Percentiles rank a stretch among this genome's conserved stretches.
Conservation (phyloP, 2,329 filamentous ascomycete species). For the Clonostachys chloroleuca region DNA sequence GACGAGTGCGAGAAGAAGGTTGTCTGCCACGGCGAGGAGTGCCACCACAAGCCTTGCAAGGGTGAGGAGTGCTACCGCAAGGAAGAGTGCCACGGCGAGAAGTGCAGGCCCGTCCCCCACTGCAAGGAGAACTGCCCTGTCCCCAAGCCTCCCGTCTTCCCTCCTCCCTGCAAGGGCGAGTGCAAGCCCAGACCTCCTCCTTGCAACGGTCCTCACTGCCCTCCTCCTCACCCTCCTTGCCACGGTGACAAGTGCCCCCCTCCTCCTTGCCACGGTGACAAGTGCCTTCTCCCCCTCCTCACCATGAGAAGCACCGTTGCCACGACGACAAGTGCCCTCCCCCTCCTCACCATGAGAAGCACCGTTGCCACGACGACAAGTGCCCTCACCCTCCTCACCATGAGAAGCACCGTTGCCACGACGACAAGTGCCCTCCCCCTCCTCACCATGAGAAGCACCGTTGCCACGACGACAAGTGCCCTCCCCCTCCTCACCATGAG, state of each 20-base stretch:
- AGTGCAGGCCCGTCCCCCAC: conserved; percentile 14
- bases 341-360: background rate
- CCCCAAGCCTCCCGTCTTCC: conserved; percentile 4
- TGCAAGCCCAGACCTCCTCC: conserved; percentile 1
- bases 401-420: no score
- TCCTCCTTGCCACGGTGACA: background rate
- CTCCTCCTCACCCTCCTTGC: background rate
- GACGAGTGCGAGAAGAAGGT: conserved; percentile 20
- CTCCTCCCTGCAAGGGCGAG: conserved; percentile 2
- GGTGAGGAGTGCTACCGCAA: conserved; percentile 20
- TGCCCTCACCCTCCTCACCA: background rate
- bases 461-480: no score
- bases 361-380: no score
- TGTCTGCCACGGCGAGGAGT: conserved; percentile 21
- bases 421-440: background rate
- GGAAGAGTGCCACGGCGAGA: conserved; percentile 15
- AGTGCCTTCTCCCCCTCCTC: background rate
- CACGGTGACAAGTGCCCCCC: background rate
- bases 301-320: background rate
- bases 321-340: background rate
- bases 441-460: no score
- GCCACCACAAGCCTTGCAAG: conserved; percentile 19
- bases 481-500: background rate
- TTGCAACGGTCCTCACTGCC: conserved; percentile 5
- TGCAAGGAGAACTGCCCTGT: conserved; percentile 11